Evolutionary conservation across 495 filamentous ascomycete genomes (phyloP), one percentile per base, ranked within the genome.

Genomic region (Apodospora peruviana): DNA sequence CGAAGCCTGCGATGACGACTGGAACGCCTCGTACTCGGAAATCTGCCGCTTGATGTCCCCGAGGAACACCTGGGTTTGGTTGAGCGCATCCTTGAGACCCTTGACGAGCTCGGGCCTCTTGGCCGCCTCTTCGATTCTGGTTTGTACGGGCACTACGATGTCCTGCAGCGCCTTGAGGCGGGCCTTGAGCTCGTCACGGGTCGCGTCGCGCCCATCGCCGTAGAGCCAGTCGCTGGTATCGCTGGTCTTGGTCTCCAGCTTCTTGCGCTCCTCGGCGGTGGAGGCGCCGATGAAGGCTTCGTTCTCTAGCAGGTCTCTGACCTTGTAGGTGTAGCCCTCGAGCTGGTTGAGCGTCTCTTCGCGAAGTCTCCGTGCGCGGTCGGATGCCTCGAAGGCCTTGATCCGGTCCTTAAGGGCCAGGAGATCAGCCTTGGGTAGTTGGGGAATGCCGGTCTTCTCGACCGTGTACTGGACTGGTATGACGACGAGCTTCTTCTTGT

Each of bases 341-440:
- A 99, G 81, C 56, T 86, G 84, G 70, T 99, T 99, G 22, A 96
- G 71, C 9, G 87, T 79, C 66, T 96, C 93, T 63, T 96, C 91
- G 25, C 91, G 84, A 38, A 82, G 71, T 36, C 82, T 67, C 23
- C 90, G 87, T 4, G 84, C 77, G 39, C 73, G 72, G 68, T 99
- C 93, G 1, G 88, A 96, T 19, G 78, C 72, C 55, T 90, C 90
- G 50, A 96, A 95, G 2, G 87, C 83, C 57, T 79, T 70, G 41
- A 96, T 75, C 20, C 88, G 83, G 46, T 81, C 74, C 58, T 84
- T 84, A 65, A 90, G 82, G 8, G 82, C 77, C 22, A 69, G 68
- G 17, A 89, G 56, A 46, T 88, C 82, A 40, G 75, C 62, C 41
- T 77, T 71, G 20, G 82, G 34, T 18, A 82, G 62, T 39, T 62